Percentiles rank a stretch among this genome's conserved stretches.
These are phyloP conservation scores for Ceratocystis lukuohia DNA, from an alignment of 2,329 filamentous ascomycete genomes.

Conservation along the genomic window DNA sequence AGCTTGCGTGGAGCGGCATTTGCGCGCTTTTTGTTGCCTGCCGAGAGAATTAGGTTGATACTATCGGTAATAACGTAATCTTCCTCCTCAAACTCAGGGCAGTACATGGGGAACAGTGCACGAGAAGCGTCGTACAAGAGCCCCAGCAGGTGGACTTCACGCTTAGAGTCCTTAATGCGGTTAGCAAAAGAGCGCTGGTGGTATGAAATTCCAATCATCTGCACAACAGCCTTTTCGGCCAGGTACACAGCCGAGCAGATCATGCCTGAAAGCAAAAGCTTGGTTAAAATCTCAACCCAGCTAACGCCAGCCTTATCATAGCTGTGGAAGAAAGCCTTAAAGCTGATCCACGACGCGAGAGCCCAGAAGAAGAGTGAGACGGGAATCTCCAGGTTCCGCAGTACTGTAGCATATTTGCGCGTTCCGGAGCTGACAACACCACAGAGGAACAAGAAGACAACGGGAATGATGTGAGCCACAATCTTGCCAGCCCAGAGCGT, in stretches of 20 bases:
- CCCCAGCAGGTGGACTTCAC: slow-evolving; percentile 65
- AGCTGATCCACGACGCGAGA: slow-evolving; percentile 48
- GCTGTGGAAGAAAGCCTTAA: slow-evolving; percentile 39
- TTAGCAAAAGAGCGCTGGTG: slow-evolving; percentile 72
- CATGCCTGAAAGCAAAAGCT: slow-evolving; percentile 52
- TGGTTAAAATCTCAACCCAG: slow-evolving; percentile 48
- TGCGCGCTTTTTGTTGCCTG: slow-evolving; percentile 41
- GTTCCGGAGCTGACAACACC: slow-evolving; percentile 57
- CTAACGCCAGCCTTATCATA: slow-evolving; percentile 27
- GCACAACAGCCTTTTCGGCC: slow-evolving; percentile 64
- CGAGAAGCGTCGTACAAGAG: slow-evolving; percentile 84
- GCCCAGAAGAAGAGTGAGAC: slow-evolving; percentile 58
- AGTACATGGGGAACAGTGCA: slow-evolving; percentile 82
- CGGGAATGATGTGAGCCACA: slow-evolving; percentile 45
- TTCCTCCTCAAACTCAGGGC: slow-evolving; percentile 77
- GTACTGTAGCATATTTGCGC: slow-evolving; percentile 54
- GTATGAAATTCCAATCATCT: slow-evolving; percentile 74
- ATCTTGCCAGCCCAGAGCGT: slow-evolving; percentile 55
- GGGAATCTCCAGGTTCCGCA: slow-evolving; percentile 50
- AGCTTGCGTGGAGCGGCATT: slow-evolving; percentile 65
- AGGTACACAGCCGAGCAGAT: slow-evolving; percentile 58
- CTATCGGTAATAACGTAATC: slow-evolving; percentile 85
- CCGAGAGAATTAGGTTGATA: slow-evolving; percentile 53
- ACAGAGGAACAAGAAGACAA: slow-evolving; percentile 53
- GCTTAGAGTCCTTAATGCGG: slow-evolving; percentile 80